A percentile compares a stretch with the other conserved stretches of the same genome.
These are phyloP conservation scores for Lablab purpureus DNA, from an alignment of 306 rosid genomes.

Conservation along the genomic window DNA sequence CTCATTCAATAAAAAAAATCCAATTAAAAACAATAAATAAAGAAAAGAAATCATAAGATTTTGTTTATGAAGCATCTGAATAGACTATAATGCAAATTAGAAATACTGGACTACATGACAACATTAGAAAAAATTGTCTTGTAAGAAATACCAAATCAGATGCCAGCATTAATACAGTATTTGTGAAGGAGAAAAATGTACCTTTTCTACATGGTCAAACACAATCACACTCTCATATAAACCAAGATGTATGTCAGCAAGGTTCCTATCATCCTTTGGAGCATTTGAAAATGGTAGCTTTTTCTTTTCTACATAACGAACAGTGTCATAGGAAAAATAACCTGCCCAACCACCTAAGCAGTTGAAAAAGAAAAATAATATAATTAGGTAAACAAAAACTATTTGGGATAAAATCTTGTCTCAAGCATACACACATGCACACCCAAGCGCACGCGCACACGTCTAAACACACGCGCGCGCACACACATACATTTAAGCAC, in stretches of 20 bases:
- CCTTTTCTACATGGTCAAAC: constrained; percentile 91
- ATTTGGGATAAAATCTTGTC: no score
- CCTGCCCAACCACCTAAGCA: constrained; percentile 93
- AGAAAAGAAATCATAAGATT: background rate
- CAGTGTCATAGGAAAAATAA: constrained; percentile 85
- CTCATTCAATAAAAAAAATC: background rate
- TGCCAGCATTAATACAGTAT: background rate
- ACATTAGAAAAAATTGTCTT: background rate
- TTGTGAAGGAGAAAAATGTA: constrained; percentile 39
- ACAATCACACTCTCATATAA: constrained; percentile 80
- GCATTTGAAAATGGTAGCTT: constrained; percentile 77
- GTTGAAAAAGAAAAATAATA: constrained; percentile 15
- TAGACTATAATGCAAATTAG: background rate
- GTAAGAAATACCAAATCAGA: background rate
- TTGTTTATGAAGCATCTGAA: constrained; percentile 26
- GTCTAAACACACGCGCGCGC: no score
- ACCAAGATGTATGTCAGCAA: constrained; percentile 85
- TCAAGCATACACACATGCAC: no score
- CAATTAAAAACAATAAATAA: background rate
- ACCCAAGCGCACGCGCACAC: no score
- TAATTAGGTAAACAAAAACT: background rate
- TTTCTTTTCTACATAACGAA: constrained; percentile 84
- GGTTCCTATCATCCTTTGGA: constrained; percentile 81
- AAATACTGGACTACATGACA: background rate
- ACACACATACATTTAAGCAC: no score